Evolutionary conservation across 192 early-diverging fungal species (phyloP).

Genomic region (Entophlyctis helioformis): DNA sequence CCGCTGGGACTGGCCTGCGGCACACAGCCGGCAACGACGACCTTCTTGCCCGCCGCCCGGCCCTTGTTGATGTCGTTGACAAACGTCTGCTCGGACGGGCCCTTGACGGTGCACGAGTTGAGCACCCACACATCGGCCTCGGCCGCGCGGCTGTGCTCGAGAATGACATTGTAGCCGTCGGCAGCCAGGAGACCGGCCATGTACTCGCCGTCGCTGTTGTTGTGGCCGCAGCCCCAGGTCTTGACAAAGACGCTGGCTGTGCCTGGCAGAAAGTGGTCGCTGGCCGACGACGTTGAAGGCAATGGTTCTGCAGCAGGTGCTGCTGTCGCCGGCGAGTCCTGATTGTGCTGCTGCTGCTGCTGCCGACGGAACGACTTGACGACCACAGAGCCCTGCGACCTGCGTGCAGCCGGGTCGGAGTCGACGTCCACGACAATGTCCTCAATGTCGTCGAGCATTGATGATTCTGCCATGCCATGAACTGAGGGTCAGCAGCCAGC

Average conservation of each 20-base stretch:
- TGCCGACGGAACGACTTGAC: no score
- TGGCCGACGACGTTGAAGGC: no score
- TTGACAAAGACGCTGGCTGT: conserved; percentile 31
- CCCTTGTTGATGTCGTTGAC: conserved; percentile 38
- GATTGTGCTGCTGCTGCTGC: no score
- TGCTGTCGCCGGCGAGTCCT: no score
- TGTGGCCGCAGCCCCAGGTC: conserved; percentile 37
- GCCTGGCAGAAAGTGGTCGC: conserved; percentile 29
- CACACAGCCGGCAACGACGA: conserved; percentile 49
- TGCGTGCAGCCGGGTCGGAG: no score
- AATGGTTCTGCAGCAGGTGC: no score
- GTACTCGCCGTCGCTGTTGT: conserved; percentile 36
- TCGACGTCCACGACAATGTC: no score
- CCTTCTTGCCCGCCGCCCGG: conserved; percentile 27
- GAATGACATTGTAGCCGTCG: conserved; percentile 33
- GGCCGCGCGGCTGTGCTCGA: conserved; percentile 22
- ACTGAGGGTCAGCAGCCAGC: no score
- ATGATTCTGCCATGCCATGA: no score
- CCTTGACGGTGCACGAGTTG: conserved; percentile 52
- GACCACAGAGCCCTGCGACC: no score
- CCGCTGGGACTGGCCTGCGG: conserved; percentile 29
- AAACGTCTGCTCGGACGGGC: conserved; percentile 41
- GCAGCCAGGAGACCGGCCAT: conserved; percentile 41
- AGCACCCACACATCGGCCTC: conserved; percentile 46
- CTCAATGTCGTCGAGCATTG: no score